Percentiles rank a stretch among this genome's conserved stretches.
phyloP scores from a whole-genome alignment of 768 basidiomycete species.

The Rhodotorula kratochvilovae region DNA sequence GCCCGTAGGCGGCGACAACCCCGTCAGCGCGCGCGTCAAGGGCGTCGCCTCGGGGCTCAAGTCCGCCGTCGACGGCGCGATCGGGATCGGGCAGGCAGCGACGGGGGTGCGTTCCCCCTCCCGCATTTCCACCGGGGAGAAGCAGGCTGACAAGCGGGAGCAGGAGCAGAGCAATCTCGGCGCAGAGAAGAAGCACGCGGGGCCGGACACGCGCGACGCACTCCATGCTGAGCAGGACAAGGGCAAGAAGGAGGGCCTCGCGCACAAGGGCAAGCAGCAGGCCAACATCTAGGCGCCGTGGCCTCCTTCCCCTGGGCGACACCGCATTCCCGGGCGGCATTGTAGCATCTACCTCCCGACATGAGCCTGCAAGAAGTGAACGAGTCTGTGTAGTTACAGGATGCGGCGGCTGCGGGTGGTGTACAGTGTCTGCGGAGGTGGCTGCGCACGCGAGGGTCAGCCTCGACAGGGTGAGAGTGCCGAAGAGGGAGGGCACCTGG shows the following conservation, averaged over 20 bases:
- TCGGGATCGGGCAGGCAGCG: neutral
- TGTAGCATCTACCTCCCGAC: no score
- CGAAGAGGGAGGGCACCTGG: neutral
- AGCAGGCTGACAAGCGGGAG: neutral
- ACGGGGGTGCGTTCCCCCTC: conserved; percentile 17
- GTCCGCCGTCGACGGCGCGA: conserved; percentile 1
- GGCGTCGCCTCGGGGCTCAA: conserved; percentile 11
- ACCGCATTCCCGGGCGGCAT: no score
- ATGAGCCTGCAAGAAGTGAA: neutral
- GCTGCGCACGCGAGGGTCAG: no score
- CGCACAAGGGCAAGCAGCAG: conserved; percentile 2
- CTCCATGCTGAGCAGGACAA: neutral
- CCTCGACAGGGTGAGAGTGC: no score
- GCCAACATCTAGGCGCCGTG: neutral
- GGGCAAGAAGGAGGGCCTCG: conserved; percentile 1
- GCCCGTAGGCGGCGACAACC: conserved; percentile 2
- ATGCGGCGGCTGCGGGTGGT: no score
- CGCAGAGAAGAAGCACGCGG: neutral
- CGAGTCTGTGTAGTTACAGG: neutral
- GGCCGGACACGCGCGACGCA: neutral
- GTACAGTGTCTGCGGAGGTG: no score
- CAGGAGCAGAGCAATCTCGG: neutral
- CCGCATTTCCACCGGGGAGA: no score
- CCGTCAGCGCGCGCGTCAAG: conserved; percentile 9
- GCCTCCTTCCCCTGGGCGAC: no score